A percentile compares a stretch with the other conserved stretches of the same genome.
phyloP scores from a whole-genome alignment of 2,329 filamentous ascomycete genomes.

The Nemania diffusa region DNA sequence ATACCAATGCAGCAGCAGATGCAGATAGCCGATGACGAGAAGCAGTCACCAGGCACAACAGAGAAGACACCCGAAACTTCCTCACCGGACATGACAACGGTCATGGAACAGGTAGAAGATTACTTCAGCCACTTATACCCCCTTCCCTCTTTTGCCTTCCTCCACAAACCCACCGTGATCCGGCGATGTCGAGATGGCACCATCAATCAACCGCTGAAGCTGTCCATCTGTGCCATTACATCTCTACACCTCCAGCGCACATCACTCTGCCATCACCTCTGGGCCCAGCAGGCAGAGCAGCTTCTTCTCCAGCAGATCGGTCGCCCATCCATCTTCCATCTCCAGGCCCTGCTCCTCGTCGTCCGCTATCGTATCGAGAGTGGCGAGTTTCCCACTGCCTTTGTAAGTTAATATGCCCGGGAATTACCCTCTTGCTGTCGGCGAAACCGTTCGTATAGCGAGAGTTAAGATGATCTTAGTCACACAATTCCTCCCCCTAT shows the following conservation, averaged over 20 bases:
- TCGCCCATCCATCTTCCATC: constrained; percentile 48
- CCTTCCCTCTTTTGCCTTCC: constrained; percentile 50
- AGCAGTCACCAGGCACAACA: constrained; percentile 12
- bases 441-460: background rate
- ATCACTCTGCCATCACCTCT: constrained; percentile 41
- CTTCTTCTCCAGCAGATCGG: constrained; percentile 49
- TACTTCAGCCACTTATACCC: constrained; percentile 49
- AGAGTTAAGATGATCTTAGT: background rate
- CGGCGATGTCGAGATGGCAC: constrained; percentile 46
- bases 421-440: background rate
- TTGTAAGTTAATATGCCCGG: constrained; percentile 34
- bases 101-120: constrained; percentile 42
- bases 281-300: constrained; percentile 49
- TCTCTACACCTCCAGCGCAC: constrained; percentile 47
- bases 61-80: constrained; percentile 19
- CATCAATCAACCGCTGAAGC: constrained; percentile 47
- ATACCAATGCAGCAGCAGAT: constrained; percentile 8
- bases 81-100: constrained; percentile 33
- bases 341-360: constrained; percentile 49
- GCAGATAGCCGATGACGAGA: background rate
- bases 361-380: constrained; percentile 49
- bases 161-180: constrained; percentile 50
- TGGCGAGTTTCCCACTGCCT: constrained; percentile 49
- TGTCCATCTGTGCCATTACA: constrained; percentile 50
- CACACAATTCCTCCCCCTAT: background rate